Base-by-base conservation (phyloP, 208 protist species). In the Acanthamoeba sp. region DNA sequence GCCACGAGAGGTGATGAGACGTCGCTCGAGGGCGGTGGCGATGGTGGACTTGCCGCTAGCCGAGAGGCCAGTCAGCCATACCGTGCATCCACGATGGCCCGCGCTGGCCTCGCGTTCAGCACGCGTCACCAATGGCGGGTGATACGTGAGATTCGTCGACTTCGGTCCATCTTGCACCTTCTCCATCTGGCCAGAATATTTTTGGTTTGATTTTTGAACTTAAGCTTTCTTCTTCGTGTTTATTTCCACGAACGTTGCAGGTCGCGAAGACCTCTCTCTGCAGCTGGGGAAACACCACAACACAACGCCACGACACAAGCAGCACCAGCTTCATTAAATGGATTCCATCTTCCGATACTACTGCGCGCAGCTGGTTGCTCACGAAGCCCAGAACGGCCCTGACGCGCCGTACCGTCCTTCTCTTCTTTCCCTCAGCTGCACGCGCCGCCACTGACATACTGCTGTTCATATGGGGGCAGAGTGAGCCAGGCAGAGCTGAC, bases 1-100 rank as follows among this genome's bases (percentile, higher is more conserved):
- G 52, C 18, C 52, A 27, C 52, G 52, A 69, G 59, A 69, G 24
- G 20, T 55, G n/a, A 90, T 5, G 22, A 92, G 87, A 0, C 6
- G 40, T 42, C 24, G 87, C 87, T 92, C 87, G 14, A 92, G 45
- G 52, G 87, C 87, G 14, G 87, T 55, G 34, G 87, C 50, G 20
- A 92, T 92, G 29, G 59, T 73, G 55, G 87, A 92, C 34, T 92
- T 92, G 48, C 87, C 87, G 40, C 40, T 55, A 40, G 87, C 87
- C 27, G 87, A 92, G 36, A 92, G 57, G 34, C 87, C 87, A 22
- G 87, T 92, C 29, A 92, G 36, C 87, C 87, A 92, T 5, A 92
- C 36, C n/a, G 87, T 92, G 87, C 87, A 92, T 6, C 87, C 87
- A 4, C 62, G 52, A 18, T 92, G 87, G 22, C 87, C 87, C 32